Evolutionary conservation across 108 stramenopile species (phyloP).

Genomic region (Skeletonema menzelii): DNA sequence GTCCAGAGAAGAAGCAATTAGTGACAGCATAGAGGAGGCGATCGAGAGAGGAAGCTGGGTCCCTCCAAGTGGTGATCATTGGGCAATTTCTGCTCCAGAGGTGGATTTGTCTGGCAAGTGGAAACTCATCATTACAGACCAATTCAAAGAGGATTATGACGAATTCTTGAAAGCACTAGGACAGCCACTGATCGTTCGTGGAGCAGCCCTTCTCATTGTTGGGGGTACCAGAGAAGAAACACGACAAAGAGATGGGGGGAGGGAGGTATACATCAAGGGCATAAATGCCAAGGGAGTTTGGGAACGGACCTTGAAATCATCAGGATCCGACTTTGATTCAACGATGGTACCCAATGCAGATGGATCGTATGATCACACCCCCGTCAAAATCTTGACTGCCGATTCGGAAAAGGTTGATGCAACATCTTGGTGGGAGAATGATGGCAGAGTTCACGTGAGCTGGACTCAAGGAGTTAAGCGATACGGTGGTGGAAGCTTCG

Average conservation of each 20-base stretch:
- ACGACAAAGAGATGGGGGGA: slow-evolving; percentile 58
- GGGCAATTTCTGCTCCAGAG: slow-evolving; percentile 57
- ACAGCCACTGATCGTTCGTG: slow-evolving; percentile 71
- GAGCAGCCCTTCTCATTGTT: slow-evolving; percentile 64
- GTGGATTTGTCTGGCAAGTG: slow-evolving; percentile 76
- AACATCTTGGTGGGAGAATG: slow-evolving; percentile 80
- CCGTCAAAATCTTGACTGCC: slow-evolving; percentile 52
- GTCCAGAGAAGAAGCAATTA: neutral
- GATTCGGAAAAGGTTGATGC: slow-evolving; percentile 69
- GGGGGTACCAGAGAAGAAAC: slow-evolving; percentile 69
- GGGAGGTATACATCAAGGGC: slow-evolving; percentile 53
- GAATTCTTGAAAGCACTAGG: slow-evolving; percentile 65
- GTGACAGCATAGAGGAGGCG: slow-evolving; percentile 9
- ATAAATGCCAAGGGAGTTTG: slow-evolving; percentile 65
- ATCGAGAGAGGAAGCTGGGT: slow-evolving; percentile 37
- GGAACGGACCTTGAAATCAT: slow-evolving; percentile 67
- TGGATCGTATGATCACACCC: slow-evolving; percentile 25
- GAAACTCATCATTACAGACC: slow-evolving; percentile 65
- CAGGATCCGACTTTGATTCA: slow-evolving; percentile 48
- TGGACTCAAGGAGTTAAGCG: slow-evolving; percentile 70
- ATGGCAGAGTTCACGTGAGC: slow-evolving; percentile 67
- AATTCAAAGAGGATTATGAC: slow-evolving; percentile 77
- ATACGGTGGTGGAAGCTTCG: slow-evolving; percentile 76
- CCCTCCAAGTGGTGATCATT: slow-evolving; percentile 59
- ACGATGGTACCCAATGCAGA: slow-evolving; percentile 15